phyloP scores from a whole-genome alignment of 495 filamentous ascomycete genomes.

The Entonaema liquescens region DNA sequence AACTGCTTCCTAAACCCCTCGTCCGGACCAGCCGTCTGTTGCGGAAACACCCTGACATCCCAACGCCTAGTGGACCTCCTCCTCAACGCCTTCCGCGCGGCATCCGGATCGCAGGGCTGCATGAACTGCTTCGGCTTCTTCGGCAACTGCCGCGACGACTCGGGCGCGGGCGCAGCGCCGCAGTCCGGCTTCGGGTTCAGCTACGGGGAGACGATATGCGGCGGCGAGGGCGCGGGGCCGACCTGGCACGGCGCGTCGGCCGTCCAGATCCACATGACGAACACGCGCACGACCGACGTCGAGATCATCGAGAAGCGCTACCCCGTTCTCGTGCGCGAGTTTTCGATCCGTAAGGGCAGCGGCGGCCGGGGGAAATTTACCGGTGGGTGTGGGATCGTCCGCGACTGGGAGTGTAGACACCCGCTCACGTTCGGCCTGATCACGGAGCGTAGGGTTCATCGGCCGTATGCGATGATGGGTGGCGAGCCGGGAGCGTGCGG shows the following conservation, averaged over 20 bases:
- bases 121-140: slow-evolving; percentile 85
- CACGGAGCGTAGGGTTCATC: slow-evolving; percentile 83
- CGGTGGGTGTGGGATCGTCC: slow-evolving; percentile 87
- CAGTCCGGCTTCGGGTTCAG: slow-evolving; percentile 81
- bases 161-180: slow-evolving; percentile 58
- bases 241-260: slow-evolving; percentile 88
- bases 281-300: slow-evolving; percentile 94
- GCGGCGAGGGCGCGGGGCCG: slow-evolving; percentile 87
- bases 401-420: slow-evolving; percentile 93
- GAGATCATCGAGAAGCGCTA: slow-evolving; percentile 95
- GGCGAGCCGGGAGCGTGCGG: slow-evolving; percentile 82
- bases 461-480: slow-evolving; percentile 88
- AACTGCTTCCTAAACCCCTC: slow-evolving; percentile 71
- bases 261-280: slow-evolving; percentile 97
- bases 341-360: slow-evolving; percentile 73
- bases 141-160: slow-evolving; percentile 63
- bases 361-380: slow-evolving; percentile 77
- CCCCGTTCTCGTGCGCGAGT: slow-evolving; percentile 85
- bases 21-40: slow-evolving; percentile 65
- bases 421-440: slow-evolving; percentile 77
- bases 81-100: slow-evolving; percentile 88
- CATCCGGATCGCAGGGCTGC: slow-evolving; percentile 79
- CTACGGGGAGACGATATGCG: slow-evolving; percentile 97
- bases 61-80: slow-evolving; percentile 95
- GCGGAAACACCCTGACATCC: slow-evolving; percentile 89